Base-by-base conservation (phyloP, 139 green algal species). In the Chlorella sorokiniana region DNA sequence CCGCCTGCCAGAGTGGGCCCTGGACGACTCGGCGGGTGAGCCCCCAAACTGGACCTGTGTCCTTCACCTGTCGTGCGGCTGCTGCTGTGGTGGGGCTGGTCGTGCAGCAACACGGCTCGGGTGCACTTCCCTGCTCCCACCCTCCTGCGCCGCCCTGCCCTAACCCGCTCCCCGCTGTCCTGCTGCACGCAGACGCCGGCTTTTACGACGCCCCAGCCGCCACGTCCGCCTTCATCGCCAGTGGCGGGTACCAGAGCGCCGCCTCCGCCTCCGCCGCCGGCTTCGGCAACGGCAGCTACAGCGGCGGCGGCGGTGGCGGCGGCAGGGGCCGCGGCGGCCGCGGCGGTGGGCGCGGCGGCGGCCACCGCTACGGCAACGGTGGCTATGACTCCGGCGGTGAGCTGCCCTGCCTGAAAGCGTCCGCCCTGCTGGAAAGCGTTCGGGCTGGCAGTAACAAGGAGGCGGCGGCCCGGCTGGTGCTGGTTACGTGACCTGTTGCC, bases 1-100 rank as follows among this genome's bases (percentile, higher is more conserved):
- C 38, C 42, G 69, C 40, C 42, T 81, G 48, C 61, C 82, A 9
- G 82, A 86, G 76, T 86, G 82, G 82, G 75, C 75, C 10, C 64
- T 68, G 27, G 42, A 78, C n/a, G 63, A 83, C 27, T 56, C 70
- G 4, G 31, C 45, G 3, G 77, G 77, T 83, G 48, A 44, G 67
- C 48, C 1, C 23, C 22, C 5, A 31, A 23, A 27, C 31, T 73
- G 14, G 11, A 73, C 16, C 38, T 16, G 16, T 33, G 16, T 29
- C 48, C n/a, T n/a, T 6, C n/a, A 31, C 41, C 35, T 20, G n/a
- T 20, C 20, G 33, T 52, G 65, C 8, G 27, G 31, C 51, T 45
- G 31, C 42, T 31, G 6, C 42, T 44, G 31, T 41, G 3, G 31
- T 6, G 1, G 2, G 6, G 23, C 8, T 27, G 3, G 3, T 18